These are phyloP conservation scores for Rhodotorula kratochvilovae DNA, from an alignment of 768 basidiomycete species.

Conservation along the genomic window DNA sequence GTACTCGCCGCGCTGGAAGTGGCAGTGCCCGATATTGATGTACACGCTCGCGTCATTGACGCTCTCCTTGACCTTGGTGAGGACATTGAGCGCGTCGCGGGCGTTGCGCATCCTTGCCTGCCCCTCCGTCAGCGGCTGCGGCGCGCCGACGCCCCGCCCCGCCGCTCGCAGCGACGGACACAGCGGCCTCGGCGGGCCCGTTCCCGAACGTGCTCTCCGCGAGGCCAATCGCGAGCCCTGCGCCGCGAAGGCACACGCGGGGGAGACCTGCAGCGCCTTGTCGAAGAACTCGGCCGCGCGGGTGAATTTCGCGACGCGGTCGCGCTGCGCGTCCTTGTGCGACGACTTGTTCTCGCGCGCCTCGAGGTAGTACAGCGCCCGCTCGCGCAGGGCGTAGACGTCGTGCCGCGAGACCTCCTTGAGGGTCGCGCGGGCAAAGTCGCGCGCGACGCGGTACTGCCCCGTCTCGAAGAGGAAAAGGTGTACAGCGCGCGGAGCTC, in stretches of 20 bases:
- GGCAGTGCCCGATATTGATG: constrained; percentile 93
- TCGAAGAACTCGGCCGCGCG: constrained; percentile 87
- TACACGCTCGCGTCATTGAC: constrained; percentile 78
- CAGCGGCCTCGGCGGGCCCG: constrained; percentile 7
- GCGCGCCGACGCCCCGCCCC: constrained; percentile 10
- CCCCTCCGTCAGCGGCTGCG: constrained; percentile 56
- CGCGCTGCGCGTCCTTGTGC: constrained; percentile 54
- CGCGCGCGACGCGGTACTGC: constrained; percentile 72
- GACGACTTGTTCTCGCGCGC: constrained; percentile 61
- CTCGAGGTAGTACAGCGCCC: constrained; percentile 77
- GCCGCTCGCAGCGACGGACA: constrained; percentile 54
- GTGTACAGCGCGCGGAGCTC: constrained; percentile 91
- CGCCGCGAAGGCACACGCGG: constrained; percentile 83
- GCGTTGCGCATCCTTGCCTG: constrained; percentile 64
- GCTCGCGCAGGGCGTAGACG: constrained; percentile 82
- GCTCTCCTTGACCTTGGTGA: constrained; percentile 85
- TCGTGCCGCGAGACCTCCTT: constrained; percentile 83
- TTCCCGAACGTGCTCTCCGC: constrained; percentile 84
- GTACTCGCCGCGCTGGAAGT: constrained; percentile 86
- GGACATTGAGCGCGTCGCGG: constrained; percentile 79
- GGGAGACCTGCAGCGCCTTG: constrained; percentile 78
- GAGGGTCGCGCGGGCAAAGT: constrained; percentile 83
- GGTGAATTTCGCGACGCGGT: constrained; percentile 71
- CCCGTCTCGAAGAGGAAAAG: constrained; percentile 78
- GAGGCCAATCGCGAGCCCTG: constrained; percentile 91